phyloP scores from a whole-genome alignment of 2,329 filamentous ascomycete species.

The Aspergillus hiratsukae region DNA sequence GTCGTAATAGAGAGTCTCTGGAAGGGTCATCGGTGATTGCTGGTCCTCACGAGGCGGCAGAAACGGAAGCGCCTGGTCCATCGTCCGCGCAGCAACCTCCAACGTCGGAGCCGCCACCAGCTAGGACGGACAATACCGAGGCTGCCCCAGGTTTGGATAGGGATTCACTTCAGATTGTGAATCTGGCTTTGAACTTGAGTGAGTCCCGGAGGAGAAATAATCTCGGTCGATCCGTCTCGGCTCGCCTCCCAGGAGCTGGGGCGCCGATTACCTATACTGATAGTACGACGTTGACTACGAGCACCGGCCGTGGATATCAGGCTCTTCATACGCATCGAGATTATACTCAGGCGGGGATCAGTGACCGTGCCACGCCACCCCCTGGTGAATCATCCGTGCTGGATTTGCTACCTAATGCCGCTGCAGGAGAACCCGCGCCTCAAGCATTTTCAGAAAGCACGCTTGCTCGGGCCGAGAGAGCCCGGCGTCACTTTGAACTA shows the following conservation, averaged over 20 bases:
- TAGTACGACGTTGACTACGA: conserved; percentile 13
- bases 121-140: conserved; percentile 7
- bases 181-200: conserved; percentile 83
- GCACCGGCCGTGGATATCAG: conserved; percentile 11
- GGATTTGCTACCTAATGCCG: conserved; percentile 26
- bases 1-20: conserved; percentile 28
- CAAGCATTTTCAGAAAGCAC: conserved; percentile 71
- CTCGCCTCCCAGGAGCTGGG: conserved; percentile 42
- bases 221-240: conserved; percentile 51
- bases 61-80: conserved; percentile 9
- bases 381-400: conserved; percentile 17
- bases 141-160: conserved; percentile 51
- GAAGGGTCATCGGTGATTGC: conserved; percentile 27
- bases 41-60: conserved; percentile 5
- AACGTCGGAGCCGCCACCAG: conserved; percentile 12
- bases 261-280: conserved; percentile 18
- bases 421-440: conserved; percentile 31
- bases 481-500: conserved; percentile 78
- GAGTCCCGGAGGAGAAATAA: conserved; percentile 65
- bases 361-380: conserved; percentile 19
- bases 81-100: conserved; percentile 10
- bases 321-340: conserved; percentile 15
- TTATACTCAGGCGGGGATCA: conserved; percentile 21
- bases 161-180: conserved; percentile 85
- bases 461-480: conserved; percentile 74